phyloP scores from a whole-genome alignment of 78 protist genomes.

The Dictyostelium brefeldianum region DNA sequence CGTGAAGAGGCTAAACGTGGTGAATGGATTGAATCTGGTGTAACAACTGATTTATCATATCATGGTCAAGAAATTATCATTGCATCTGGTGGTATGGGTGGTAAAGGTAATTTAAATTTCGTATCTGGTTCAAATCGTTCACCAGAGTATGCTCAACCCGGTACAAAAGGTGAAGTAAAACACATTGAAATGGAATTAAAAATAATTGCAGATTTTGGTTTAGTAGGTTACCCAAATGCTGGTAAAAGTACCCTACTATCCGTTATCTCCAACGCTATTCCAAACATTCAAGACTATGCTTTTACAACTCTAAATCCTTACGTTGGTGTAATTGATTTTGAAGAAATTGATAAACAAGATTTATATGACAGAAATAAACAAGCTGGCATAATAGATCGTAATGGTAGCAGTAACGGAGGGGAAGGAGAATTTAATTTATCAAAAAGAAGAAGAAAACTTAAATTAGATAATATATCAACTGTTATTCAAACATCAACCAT shows the following conservation, averaged over 20 bases:
- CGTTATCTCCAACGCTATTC: conserved; percentile 78
- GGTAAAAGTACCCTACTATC: conserved; percentile 88
- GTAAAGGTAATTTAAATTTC: conserved; percentile 72
- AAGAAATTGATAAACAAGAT: background rate
- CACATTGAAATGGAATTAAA: conserved; percentile 70
- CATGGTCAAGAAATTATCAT: conserved; percentile 41
- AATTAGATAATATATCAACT: background rate
- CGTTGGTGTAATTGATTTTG: conserved; percentile 82
- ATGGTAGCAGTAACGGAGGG: too few relatives aligned
- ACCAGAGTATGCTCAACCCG: conserved; percentile 63
- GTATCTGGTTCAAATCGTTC: conserved; percentile 75
- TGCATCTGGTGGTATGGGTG: conserved; percentile 71
- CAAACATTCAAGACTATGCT: conserved; percentile 81
- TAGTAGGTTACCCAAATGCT: conserved; percentile 91
- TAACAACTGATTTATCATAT: conserved; percentile 10
- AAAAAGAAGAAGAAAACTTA: conserved; percentile 15
- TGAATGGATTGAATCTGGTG: conserved; percentile 5
- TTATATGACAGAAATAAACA: background rate
- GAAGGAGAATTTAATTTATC: background rate
- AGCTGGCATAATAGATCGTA: too few relatives aligned
- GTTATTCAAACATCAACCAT: conserved; percentile 21
- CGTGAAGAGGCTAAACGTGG: background rate
- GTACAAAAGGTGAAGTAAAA: conserved; percentile 77
- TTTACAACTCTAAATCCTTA: conserved; percentile 90
- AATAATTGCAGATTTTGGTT: conserved; percentile 87